Conservation (phyloP, 2,329 filamentous ascomycete genomes). For the Trichoderma afroharzianum region DNA sequence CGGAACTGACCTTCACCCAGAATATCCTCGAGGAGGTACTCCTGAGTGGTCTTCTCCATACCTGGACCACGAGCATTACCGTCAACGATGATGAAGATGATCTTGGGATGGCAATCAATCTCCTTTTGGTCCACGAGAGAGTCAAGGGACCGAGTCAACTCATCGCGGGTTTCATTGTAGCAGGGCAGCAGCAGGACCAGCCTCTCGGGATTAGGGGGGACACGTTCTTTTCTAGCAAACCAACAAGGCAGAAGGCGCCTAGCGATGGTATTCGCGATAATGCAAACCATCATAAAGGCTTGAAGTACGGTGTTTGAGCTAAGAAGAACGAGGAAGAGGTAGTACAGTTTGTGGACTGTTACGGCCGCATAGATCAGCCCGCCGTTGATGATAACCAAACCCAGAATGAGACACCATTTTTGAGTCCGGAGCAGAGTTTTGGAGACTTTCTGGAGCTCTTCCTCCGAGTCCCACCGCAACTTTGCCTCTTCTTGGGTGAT, state of each 20-base stretch:
- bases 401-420: constrained; percentile 38
- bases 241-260: constrained; percentile 32
- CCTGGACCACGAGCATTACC: constrained; percentile 45
- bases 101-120: constrained; percentile 39
- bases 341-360: constrained; percentile 39
- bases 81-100: constrained; percentile 48
- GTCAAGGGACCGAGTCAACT: constrained; percentile 42
- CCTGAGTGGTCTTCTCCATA: constrained; percentile 46
- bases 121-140: constrained; percentile 43
- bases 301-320: constrained; percentile 45
- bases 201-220: constrained; percentile 39
- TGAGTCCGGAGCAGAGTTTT: constrained; percentile 36
- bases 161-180: constrained; percentile 46
- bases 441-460: constrained; percentile 38
- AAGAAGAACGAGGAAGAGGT: constrained; percentile 43
- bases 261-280: constrained; percentile 31
- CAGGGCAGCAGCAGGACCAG: constrained; percentile 46
- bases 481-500: constrained; percentile 39
- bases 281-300: constrained; percentile 40
- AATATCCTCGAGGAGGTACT: constrained; percentile 46
- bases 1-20: constrained; percentile 34
- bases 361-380: constrained; percentile 36
- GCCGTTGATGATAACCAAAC: constrained; percentile 34
- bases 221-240: constrained; percentile 29
- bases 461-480: constrained; percentile 38